Conservation (phyloP, 2,329 filamentous ascomycete genomes). For the Aspergillus chevalieri region DNA sequence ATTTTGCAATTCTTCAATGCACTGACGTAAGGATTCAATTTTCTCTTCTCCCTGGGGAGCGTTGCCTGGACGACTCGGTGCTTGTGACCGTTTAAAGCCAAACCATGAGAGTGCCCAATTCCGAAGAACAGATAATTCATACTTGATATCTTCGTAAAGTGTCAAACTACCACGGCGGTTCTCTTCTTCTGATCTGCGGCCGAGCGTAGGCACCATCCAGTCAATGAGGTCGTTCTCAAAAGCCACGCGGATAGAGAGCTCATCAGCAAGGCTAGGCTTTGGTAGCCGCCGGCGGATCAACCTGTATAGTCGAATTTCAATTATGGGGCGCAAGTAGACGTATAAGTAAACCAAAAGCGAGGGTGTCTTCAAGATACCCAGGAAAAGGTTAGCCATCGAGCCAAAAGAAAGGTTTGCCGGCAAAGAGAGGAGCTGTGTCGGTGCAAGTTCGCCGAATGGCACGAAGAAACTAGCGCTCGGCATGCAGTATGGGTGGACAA, state of each 20-base stretch:
- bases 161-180: constrained; percentile 30
- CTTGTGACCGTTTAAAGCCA: constrained; percentile 14
- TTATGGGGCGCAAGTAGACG: constrained; percentile 30
- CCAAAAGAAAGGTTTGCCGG: constrained; percentile 22
- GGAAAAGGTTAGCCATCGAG: constrained; percentile 20
- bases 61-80: constrained; percentile 10
- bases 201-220: constrained; percentile 37
- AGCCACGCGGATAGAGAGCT: constrained; percentile 37
- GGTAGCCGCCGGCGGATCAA: constrained; percentile 36
- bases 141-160: constrained; percentile 31
- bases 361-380: constrained; percentile 28
- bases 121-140: constrained; percentile 27
- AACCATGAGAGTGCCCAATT: constrained; percentile 29
- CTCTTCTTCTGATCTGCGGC: constrained; percentile 37
- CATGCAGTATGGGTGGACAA: constrained; percentile 29
- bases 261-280: constrained; percentile 36
- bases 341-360: constrained; percentile 31
- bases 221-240: constrained; percentile 39
- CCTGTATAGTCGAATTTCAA: constrained; percentile 36
- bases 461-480: constrained; percentile 28
- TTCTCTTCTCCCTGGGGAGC: constrained; percentile 16
- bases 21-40: constrained; percentile 23
- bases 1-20: constrained; percentile 26
- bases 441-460: constrained; percentile 31
- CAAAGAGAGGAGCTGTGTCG: constrained; percentile 27